These are phyloP conservation scores for Penicillium sp. DNA, from an alignment of 2,329 filamentous ascomycete species.

Conservation along the genomic window DNA sequence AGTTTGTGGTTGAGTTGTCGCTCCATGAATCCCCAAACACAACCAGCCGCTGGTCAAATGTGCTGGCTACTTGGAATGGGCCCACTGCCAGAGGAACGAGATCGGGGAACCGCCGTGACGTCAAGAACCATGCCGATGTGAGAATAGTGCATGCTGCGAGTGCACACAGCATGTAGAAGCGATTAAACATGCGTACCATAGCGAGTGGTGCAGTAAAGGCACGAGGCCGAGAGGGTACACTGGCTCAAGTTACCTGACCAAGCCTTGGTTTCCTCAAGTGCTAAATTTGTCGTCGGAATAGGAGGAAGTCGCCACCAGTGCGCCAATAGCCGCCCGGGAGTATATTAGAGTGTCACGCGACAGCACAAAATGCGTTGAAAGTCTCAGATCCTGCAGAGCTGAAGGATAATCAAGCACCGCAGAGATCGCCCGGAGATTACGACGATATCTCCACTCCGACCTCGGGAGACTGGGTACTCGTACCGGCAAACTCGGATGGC, in stretches of 20 bases:
- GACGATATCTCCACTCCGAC: slow-evolving; percentile 1
- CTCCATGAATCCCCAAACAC: slow-evolving; percentile 46
- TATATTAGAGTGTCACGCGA: background rate
- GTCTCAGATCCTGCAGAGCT: background rate
- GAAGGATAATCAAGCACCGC: background rate
- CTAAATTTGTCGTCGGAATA: background rate
- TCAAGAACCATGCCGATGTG: slow-evolving; percentile 31
- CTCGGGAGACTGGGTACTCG: background rate
- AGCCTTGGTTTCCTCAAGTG: background rate
- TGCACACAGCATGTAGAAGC: slow-evolving; percentile 34
- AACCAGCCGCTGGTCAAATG: slow-evolving; percentile 35
- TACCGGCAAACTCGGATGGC: background rate
- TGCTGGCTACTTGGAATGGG: slow-evolving; percentile 20
- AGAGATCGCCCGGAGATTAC: background rate
- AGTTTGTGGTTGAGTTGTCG: slow-evolving; percentile 32
- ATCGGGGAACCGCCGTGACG: slow-evolving; percentile 23
- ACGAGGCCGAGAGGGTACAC: background rate
- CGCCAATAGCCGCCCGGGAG: background rate
- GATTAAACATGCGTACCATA: slow-evolving; percentile 32
- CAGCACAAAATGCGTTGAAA: background rate
- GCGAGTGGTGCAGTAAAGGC: background rate
- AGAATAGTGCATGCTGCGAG: slow-evolving; percentile 34
- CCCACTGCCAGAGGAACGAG: slow-evolving; percentile 18
- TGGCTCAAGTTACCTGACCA: background rate
- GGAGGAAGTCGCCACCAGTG: background rate